phyloP scores from a whole-genome alignment of 1,284 basidiomycete genomes.

The Fomitopsis schrenkii region DNA sequence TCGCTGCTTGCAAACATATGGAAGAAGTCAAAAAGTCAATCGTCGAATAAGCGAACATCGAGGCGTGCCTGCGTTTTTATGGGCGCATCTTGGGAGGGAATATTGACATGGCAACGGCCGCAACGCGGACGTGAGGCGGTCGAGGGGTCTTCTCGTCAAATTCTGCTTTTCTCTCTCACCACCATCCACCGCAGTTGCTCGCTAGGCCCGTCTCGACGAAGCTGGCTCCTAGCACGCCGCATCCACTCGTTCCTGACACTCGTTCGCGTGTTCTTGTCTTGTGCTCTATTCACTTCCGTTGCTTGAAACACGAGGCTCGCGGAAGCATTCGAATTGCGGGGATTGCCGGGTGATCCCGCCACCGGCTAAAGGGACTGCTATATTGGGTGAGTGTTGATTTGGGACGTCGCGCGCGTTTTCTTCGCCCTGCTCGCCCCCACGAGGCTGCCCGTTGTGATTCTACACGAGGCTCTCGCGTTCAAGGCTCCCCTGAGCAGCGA shows the following conservation, averaged over 20 bases:
- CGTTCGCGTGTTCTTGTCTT: conserved; percentile 5
- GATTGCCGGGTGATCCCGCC: conserved; percentile 4
- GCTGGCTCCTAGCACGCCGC: neutral
- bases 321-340: conserved; percentile 14
- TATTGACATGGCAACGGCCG: conserved; percentile 20
- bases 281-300: neutral
- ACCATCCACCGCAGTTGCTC: conserved; percentile 4
- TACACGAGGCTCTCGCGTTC: conserved; percentile 33
- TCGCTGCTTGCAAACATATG: neutral
- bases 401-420: conserved; percentile 18
- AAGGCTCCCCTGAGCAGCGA: conserved; percentile 22
- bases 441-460: conserved; percentile 30
- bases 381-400: conserved; percentile 24
- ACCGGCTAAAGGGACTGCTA: conserved; percentile 14
- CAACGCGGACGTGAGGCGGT: neutral
- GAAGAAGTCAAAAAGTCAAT: neutral
- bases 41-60: neutral
- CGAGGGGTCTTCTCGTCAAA: neutral
- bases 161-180: conserved; percentile 14
- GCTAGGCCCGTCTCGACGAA: conserved; percentile 8
- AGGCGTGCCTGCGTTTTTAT: neutral
- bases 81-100: neutral
- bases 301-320: conserved; percentile 8
- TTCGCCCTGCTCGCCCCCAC: conserved; percentile 24
- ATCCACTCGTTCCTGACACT: conserved; percentile 5